Percentiles rank a stretch among this genome's conserved stretches.
These are phyloP conservation scores for Purshia tridentata DNA, from an alignment of 306 rosid species.

Conservation along the genomic window DNA sequence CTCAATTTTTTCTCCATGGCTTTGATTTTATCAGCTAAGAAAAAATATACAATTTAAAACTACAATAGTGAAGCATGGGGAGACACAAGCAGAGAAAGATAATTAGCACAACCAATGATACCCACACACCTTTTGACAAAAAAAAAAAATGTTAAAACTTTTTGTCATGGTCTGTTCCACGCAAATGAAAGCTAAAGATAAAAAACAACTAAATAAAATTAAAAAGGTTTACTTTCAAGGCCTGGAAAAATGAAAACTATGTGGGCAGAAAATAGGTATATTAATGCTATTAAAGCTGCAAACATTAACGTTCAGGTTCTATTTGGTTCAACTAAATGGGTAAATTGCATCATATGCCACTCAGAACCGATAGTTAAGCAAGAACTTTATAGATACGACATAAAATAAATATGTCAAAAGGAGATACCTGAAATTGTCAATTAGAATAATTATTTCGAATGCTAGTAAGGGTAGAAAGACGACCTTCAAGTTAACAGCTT, in stretches of 20 bases:
- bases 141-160: not conserved
- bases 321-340: not conserved
- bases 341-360: not conserved
- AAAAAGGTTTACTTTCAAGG: too few species aligned
- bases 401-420: conserved; percentile 5
- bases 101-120: not conserved
- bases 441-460: conserved; percentile 75
- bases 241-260: too few species aligned
- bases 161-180: too few species aligned
- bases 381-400: not conserved
- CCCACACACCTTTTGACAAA: not conserved
- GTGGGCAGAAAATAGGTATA: not conserved
- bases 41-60: not conserved
- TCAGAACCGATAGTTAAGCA: not conserved
- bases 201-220: too few species aligned
- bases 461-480: conserved; percentile 92
- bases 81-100: not conserved
- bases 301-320: not conserved
- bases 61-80: not conserved
- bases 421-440: conserved; percentile 92
- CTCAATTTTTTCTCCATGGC: not conserved
- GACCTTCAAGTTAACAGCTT: conserved; percentile 79
- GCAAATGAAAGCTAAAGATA: too few species aligned
- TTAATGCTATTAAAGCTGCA: not conserved
- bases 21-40: conserved; percentile 4